Evolutionary conservation across 2,329 filamentous ascomycete genomes (phyloP), one percentile per base, ranked within the genome.

Genomic region (Venturia carpophila): DNA sequence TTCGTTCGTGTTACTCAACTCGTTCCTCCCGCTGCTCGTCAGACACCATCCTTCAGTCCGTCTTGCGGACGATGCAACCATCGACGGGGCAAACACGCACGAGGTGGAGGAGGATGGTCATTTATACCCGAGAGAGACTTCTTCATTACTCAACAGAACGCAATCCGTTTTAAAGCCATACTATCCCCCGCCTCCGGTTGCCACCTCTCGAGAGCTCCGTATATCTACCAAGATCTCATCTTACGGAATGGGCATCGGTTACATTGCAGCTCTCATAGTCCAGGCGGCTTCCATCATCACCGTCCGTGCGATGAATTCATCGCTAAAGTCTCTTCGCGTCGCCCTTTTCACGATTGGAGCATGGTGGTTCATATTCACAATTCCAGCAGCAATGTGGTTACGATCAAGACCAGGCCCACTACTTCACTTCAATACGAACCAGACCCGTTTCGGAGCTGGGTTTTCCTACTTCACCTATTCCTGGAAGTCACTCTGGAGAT

Each of bases 1-100:
- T 19, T 96, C 92, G 0, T 97, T 96, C 74, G 94, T 99, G 2
- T 82, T 99, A 15, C 79, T 99, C 58, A 99, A 99, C 77, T 96
- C 92, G 0, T 99, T 97, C 71, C 79, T 99, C 55, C 94, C 94
- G 0, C 80, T 99, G 10, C 82, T 99, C 11, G 94, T 97, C 66
- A 85, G 93, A 60, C 87, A 96, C 73, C 92, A 97, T 74, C 91
- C 91, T 13, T 76, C 76, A 7, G 74, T 83, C 43, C 74, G 63
- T 58, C 52, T 61, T 69, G 17, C 69, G 69, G 13, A 71, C 68
- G 64, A 65, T 13, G 56, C 70, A 27, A 67, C 72, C 4, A 69
- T 70, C 19, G 67, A 68, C 15, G 68, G 70, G 9, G 71, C 74
- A 45, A 69, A 74, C 30, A 68, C 71, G 41, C 69, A 73, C 6